Percentiles rank a stretch among this genome's conserved stretches.
Conservation (phyloP, 495 filamentous ascomycete genomes). For the Xylaria acuta region DNA sequence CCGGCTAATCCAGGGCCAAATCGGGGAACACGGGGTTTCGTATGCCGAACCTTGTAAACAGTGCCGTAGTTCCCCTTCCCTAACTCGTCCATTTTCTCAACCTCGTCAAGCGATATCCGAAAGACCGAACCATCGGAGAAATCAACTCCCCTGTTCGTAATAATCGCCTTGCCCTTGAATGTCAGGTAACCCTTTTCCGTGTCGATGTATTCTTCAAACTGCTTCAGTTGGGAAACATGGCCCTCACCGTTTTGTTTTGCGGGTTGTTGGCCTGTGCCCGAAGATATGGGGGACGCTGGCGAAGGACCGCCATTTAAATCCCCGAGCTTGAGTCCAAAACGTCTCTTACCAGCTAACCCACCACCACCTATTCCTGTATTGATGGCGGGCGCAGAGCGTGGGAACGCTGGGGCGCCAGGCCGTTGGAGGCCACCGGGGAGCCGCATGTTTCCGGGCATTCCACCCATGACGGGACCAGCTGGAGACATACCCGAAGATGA, state of each 20-base stretch:
- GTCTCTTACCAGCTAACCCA: conserved; percentile 39
- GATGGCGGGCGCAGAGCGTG: conserved; percentile 55
- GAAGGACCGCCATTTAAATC: conserved; percentile 41
- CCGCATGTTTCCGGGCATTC: conserved; percentile 48
- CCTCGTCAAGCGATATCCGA: conserved; percentile 92
- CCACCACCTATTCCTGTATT: conserved; percentile 32
- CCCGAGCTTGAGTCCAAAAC: conserved; percentile 50
- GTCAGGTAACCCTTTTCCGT: conserved; percentile 87
- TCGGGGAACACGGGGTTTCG: conserved; percentile 75
- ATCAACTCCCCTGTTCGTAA: conserved; percentile 87
- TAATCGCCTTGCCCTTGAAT: conserved; percentile 90
- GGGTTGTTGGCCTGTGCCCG: conserved; percentile 14
- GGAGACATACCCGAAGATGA: conserved; percentile 61
- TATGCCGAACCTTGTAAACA: conserved; percentile 94
- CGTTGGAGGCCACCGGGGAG: conserved; percentile 50
- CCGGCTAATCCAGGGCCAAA: conserved; percentile 78
- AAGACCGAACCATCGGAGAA: conserved; percentile 91
- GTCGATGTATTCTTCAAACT: conserved; percentile 92
- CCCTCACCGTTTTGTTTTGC: conserved; percentile 42
- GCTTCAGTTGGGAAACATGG: conserved; percentile 76
- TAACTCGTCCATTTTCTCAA: conserved; percentile 92
- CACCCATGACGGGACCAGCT: conserved; percentile 51
- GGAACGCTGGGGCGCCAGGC: conserved; percentile 50
- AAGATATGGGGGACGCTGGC: conserved; percentile 29
- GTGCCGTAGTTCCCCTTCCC: conserved; percentile 99